These are phyloP conservation scores for Solanum hybrid DNA, from an alignment of 305 asterid species.

Conservation along the genomic window DNA sequence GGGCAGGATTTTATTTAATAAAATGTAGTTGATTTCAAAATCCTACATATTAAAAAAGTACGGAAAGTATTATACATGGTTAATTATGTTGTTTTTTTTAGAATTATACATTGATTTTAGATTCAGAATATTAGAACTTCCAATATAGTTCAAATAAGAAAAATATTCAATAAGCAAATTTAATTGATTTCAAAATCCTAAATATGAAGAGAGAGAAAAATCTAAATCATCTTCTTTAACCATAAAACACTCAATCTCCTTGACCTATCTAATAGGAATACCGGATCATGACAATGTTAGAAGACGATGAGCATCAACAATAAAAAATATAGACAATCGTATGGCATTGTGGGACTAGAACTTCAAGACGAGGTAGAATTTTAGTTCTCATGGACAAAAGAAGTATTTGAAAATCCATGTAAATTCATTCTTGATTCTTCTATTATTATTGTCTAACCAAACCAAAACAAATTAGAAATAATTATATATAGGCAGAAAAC, in stretches of 20 bases:
- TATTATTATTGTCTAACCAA: not conserved
- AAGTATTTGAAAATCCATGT: not conserved
- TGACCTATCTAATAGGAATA: no score
- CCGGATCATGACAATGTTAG: no score
- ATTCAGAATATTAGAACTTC: not conserved
- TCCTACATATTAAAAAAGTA: not conserved
- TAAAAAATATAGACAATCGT: not conserved
- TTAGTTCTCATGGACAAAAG: not conserved
- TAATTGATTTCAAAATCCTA: not conserved
- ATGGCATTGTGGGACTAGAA: not conserved
- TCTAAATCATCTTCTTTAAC: no score
- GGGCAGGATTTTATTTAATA: not conserved
- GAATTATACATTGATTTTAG: not conserved
- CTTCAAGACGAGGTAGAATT: not conserved
- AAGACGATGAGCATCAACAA: no score
- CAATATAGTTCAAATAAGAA: not conserved
- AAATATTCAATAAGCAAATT: not conserved
- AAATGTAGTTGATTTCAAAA: not conserved
- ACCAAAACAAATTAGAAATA: not conserved
- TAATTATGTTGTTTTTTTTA: not conserved
- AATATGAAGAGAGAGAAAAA: not conserved
- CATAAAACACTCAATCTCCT: no score
- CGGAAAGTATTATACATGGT: not conserved
- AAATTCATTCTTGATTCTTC: not conserved
- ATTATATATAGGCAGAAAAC: not conserved